Conservation (phyloP, 306 rosid species). For the Inga laurina region DNA sequence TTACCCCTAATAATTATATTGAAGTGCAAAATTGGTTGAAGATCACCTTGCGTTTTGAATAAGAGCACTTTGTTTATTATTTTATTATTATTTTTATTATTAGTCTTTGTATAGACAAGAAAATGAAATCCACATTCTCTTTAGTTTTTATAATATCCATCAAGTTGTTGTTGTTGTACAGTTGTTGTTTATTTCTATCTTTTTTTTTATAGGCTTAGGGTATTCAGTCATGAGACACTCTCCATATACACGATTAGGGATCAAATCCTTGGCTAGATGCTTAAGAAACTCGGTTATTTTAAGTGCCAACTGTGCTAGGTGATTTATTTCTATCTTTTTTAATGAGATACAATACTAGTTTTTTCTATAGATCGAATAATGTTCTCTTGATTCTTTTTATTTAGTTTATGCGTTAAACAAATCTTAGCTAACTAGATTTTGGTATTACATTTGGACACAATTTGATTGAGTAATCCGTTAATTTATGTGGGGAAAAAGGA, state of each 20-base stretch:
- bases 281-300: too few species aligned
- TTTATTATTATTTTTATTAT: too few species aligned
- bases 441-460: neutral
- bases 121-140: neutral
- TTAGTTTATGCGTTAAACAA: neutral
- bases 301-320: too few species aligned
- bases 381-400: neutral
- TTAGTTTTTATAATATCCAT: neutral
- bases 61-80: too few species aligned
- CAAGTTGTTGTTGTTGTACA: neutral
- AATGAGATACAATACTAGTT: neutral
- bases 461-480: neutral
- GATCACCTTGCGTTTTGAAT: too few species aligned
- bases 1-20: too few species aligned
- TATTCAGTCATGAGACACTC: too few species aligned
- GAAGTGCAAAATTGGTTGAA: too few species aligned
- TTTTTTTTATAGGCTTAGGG: neutral
- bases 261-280: too few species aligned
- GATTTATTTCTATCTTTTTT: neutral
- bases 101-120: neutral
- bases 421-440: neutral
- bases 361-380: neutral
- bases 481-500: neutral
- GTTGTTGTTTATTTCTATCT: neutral
- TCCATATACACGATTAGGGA: too few species aligned